Evolutionary conservation across 164 flowering plant species (phyloP), one percentile per base, ranked within the genome.

Genomic region (grape (Vitis vinifera)): DNA sequence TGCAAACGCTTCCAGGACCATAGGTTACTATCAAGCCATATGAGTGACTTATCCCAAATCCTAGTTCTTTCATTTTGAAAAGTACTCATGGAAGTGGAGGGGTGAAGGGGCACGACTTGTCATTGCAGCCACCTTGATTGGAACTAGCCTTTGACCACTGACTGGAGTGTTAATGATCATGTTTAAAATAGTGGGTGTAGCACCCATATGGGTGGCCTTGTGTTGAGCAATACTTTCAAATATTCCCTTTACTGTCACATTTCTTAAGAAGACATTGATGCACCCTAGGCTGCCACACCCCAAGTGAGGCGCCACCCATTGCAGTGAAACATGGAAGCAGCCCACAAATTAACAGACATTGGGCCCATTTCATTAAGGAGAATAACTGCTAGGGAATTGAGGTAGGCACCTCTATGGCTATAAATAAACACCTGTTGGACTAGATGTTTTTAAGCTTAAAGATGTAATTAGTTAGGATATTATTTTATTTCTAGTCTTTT

Each of bases 1-100:
- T 69, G 10, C 83, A 75, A 27, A 73, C 55, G 6, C 82, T 80
- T 13, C 77, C 88, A 0, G 89, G 88, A 11, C 94, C 94, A 17
- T 82, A 82, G 1, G 84, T 85, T 77, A 90, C 96, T 13, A 92
- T 90, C 81, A 92, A 79, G 2, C 97, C 97, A 68, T 92, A 92
- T 0, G 72, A 74, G 61, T 82, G 82, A 9, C 49, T 66, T 2
- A 86, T 79, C 16, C 17, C 44, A 51, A 92, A 89, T 23, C 94
- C 96, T 29, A 90, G 52, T 11, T 76, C 79, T 60, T 77, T 74
- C 67, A 90, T 81, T 69, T 69, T 79, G 12, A 12, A 57, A 3
- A 85, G 51, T 15, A 83, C 59, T 1, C 74, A 66, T 0, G 75
- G 59, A 0, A 80, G 71, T 9, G 91, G 91, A 2, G 87, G 23